Percentiles rank a stretch among this genome's conserved stretches.
These are phyloP conservation scores for Rhynchosporium secalis DNA, from an alignment of 2,329 filamentous ascomycete genomes.

Conservation along the genomic window DNA sequence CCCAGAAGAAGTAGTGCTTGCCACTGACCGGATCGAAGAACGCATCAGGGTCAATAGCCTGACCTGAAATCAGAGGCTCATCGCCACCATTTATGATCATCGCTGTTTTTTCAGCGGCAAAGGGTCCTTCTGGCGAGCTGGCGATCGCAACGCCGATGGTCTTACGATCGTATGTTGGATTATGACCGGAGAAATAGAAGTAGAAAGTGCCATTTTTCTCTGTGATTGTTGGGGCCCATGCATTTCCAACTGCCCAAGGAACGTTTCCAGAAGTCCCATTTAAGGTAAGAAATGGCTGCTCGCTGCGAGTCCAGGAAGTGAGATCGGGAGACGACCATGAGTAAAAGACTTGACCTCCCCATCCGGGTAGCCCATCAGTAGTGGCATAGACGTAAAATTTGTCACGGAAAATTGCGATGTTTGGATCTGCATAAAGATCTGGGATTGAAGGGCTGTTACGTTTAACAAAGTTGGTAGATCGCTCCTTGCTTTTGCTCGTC, in stretches of 20 bases:
- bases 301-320: slow-evolving; percentile 10
- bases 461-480: slow-evolving; percentile 1
- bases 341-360: slow-evolving; percentile 16
- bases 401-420: slow-evolving; percentile 10
- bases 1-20: slow-evolving; percentile 17
- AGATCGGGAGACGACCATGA: slow-evolving; percentile 15
- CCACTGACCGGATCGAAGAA: slow-evolving; percentile 10
- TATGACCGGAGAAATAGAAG: slow-evolving; percentile 16
- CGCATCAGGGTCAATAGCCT: slow-evolving; percentile 12
- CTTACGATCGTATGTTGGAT: slow-evolving; percentile 16
- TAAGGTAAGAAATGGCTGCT: slow-evolving; percentile 10
- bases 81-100: slow-evolving; percentile 16
- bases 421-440: slow-evolving; percentile 11
- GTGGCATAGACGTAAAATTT: slow-evolving; percentile 17
- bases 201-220: slow-evolving; percentile 14
- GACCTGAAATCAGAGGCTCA: slow-evolving; percentile 10
- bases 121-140: slow-evolving; percentile 4
- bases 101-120: slow-evolving; percentile 3
- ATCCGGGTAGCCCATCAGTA: slow-evolving; percentile 10
- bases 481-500: background rate
- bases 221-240: slow-evolving; percentile 15
- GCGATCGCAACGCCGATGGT: slow-evolving; percentile 15
- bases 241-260: slow-evolving; percentile 17
- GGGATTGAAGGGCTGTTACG: slow-evolving; percentile 3
- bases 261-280: slow-evolving; percentile 16